Evolutionary conservation across 371 early-diverging fungal genomes (phyloP), one percentile per base, ranked within the genome.

Genomic region (Lichtheimia corymbifera): DNA sequence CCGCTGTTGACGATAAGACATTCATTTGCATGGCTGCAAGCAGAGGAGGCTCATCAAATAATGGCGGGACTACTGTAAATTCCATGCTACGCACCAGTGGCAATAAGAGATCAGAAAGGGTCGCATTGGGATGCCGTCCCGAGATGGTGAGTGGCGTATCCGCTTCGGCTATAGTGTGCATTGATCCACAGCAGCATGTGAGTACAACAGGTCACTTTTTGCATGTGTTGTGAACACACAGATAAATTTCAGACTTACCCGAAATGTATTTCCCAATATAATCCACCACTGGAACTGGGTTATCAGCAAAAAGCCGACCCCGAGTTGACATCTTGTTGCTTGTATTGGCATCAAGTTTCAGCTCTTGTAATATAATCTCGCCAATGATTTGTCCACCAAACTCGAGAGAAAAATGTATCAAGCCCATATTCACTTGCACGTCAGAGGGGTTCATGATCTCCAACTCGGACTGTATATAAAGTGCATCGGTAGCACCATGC

Each of bases 181-280:
- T 35, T 35, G 35, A 35, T 28, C 28, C 28, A 22, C 22, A 58
- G 17, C 53, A 44, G 6, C 14, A 53, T 45, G 15, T 47, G 6
- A 35, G 35, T 35, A 35, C 35, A 28, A 28, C 28, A 28, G 28
- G 7, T 5, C 28, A 28, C 7, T 28, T 28, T 28, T 28, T 28
- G 28, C 28, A 28, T 28, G 28, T 28, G 28, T 28, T 28, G 28
- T 28, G 6, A 35, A 35, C 35, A 35, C 35, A 35, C 11, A 35
- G 2, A 28, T 28, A 11, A 35, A 35, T 35, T 35, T 2, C 35
- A 11, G 6, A 35, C 35, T 35, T 55, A 61, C 69, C 71, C 17
- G 77, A 77, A 14, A 77, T 71, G 50, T 72, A 77, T 25, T 67
- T 50, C 0, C 79, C 71, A 40, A 78, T 67, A 54, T 75, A 78